Base-by-base conservation (phyloP, 495 filamentous ascomycete genomes). In the Jackrogersella minutella region DNA sequence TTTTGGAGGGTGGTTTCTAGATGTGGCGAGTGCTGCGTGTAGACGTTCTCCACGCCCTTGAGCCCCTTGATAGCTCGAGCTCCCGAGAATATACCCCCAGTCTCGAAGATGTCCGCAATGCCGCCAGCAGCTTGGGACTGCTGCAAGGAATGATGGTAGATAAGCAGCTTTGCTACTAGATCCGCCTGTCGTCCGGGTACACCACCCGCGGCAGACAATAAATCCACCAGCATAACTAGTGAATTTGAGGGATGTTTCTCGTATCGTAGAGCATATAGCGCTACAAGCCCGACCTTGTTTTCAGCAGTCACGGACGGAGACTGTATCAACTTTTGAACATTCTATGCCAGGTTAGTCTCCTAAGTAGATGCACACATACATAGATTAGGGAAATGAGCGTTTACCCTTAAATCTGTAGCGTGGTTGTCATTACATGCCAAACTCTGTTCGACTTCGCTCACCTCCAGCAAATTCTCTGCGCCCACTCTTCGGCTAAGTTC, bases 31-130 rank as follows among this genome's bases (percentile, higher is more conserved):
- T 99, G 95, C 76, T 98, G 96, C 0, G 95, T 99, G 75, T 98
- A 99, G 17, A 99, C 95, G 68, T 99, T 99, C 74, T 99, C 95
- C 3, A 98, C 93, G 11, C 95, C 95, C 72, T 97, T 97, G 14
- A 99, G 83, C 1, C 94, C 96, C 74, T 96, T 96, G 77, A 99
- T 93, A 69, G 90, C 90, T 28, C 93, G 85, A 2, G 95, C 93
- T 13, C 91, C 91, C 28, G 91, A 91, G 78, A 99, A 97, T 56
- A 99, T 91, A 5, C 91, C 93, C 1, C 91, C 88, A 0, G 91
- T 90, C 71, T 97, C 93, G 72, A 98, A 99, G 6, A 97, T 84
- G 62, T 97, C 94, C 2, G 91, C 87, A 69, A 97, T 90, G 28
- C 91, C 91, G 30, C 89, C 86, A 2, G 89, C 82, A 36, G 86